Evolutionary conservation across 75 land plant species (phyloP).

Genomic region (Sequoiadendron giganteum): DNA sequence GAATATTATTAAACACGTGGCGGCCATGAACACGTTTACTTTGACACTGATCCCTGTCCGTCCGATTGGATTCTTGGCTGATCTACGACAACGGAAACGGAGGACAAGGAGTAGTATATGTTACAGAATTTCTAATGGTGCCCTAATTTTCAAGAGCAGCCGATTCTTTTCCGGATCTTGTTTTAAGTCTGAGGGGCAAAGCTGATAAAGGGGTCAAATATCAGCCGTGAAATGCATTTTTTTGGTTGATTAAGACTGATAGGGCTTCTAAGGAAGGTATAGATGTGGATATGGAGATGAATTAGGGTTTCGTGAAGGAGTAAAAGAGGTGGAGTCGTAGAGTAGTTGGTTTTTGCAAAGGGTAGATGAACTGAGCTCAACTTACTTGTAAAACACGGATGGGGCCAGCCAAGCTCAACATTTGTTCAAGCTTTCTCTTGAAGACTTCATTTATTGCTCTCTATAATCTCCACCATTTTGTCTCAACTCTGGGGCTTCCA

Average conservation of each 20-base stretch:
- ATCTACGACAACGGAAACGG: not conserved
- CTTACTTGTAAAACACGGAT: not conserved
- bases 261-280: not conserved
- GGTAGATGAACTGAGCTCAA: constrained; percentile 13
- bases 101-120: not conserved
- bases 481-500: not conserved
- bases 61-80: not conserved
- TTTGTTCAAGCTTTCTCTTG: not conserved
- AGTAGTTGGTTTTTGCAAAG: constrained; percentile 11
- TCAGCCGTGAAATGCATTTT: not conserved
- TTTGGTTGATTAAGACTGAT: not conserved
- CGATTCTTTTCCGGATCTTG: not conserved
- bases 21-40: not conserved
- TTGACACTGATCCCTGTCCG: not conserved
- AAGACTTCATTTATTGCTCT: constrained; percentile 11
- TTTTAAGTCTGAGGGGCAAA: not conserved
- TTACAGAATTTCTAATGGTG: not conserved
- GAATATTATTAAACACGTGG: not conserved
- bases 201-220: not conserved
- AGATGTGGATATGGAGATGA: not conserved
- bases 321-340: constrained; percentile 12
- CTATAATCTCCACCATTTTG: not conserved
- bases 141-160: not conserved
- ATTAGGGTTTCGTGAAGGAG: constrained; percentile 9
- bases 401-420: not conserved